A percentile compares a stretch with the other conserved stretches of the same genome.
phyloP scores from a whole-genome alignment of 345 rosid species.

The Carallia brachiata region DNA sequence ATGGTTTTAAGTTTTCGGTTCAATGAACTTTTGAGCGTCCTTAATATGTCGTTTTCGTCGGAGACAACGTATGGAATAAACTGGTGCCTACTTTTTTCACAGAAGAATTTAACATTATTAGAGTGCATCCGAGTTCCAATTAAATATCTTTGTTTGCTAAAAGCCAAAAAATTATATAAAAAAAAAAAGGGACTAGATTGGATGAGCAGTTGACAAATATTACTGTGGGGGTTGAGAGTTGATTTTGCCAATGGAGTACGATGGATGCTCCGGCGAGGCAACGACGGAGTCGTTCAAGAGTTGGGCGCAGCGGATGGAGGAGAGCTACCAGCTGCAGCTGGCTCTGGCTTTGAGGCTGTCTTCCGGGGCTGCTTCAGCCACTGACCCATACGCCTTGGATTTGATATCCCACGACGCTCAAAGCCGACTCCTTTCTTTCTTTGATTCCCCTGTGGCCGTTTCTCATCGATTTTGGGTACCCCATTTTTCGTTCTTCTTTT shows the following conservation, averaged over 20 bases:
- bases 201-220: too few relatives aligned
- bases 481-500: not conserved
- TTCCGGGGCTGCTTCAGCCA: constrained; percentile 25
- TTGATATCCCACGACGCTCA: not conserved
- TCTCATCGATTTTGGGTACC: constrained; percentile 32
- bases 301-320: constrained; percentile 27
- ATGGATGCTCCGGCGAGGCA: not conserved
- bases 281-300: constrained; percentile 15
- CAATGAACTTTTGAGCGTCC: not conserved
- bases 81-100: too few relatives aligned
- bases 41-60: too few relatives aligned
- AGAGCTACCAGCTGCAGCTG: constrained; percentile 29
- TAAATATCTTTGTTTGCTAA: not conserved
- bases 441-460: constrained; percentile 16
- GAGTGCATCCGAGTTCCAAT: too few relatives aligned
- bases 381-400: constrained; percentile 19
- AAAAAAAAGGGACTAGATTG: too few relatives aligned
- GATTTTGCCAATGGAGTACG: constrained; percentile 3
- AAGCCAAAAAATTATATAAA: not conserved
- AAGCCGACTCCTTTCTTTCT: not conserved
- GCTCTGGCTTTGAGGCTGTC: constrained; percentile 24
- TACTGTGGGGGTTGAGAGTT: not conserved
- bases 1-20: not conserved
- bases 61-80: too few relatives aligned
- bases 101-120: too few relatives aligned